phyloP scores from a whole-genome alignment of 2,329 filamentous ascomycete genomes.

The Fusarium pseudonygamai region DNA sequence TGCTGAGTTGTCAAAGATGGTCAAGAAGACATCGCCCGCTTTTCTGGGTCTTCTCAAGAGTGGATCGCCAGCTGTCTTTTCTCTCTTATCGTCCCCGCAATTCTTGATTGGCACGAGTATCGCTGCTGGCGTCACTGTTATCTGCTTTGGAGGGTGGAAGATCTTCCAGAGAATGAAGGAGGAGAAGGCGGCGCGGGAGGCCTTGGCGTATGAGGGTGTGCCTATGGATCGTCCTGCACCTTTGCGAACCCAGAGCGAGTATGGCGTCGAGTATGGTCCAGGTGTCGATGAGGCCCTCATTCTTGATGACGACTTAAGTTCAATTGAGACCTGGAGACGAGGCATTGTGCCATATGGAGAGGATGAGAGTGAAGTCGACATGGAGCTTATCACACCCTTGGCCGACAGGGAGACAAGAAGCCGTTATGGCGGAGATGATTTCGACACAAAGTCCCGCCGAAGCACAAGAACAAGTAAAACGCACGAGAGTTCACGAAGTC shows the following conservation, averaged over 20 bases:
- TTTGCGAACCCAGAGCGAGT: conserved; percentile 43
- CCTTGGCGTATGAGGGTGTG: conserved; percentile 41
- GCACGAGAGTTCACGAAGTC: conserved; percentile 43
- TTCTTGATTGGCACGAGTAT: conserved; percentile 94
- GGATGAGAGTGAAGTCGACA: conserved; percentile 59
- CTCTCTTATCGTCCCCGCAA: conserved; percentile 86
- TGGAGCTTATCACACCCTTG: conserved; percentile 67
- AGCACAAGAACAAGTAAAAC: conserved; percentile 48
- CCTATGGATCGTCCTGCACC: conserved; percentile 41
- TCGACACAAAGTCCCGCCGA: conserved; percentile 51
- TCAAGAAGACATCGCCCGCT: conserved; percentile 84
- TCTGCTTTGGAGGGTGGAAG: conserved; percentile 96
- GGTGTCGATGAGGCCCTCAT: conserved; percentile 66
- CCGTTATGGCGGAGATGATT: conserved; percentile 49
- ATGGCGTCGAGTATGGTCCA: conserved; percentile 45
- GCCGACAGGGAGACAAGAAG: conserved; percentile 59
- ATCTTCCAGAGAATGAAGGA: conserved; percentile 87
- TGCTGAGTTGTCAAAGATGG: conserved; percentile 86
- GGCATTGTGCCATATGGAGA: conserved; percentile 61
- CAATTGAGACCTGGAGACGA: conserved; percentile 67
- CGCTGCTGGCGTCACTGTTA: conserved; percentile 90
- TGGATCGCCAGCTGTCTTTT: conserved; percentile 85
- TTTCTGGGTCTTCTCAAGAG: conserved; percentile 80
- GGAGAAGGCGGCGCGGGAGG: conserved; percentile 45
- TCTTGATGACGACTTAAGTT: conserved; percentile 66